Percentiles rank a stretch among this genome's conserved stretches.
Evolutionary conservation across 139 green algal genomes (phyloP).

Genomic region (Zygnema cylindricum): DNA sequence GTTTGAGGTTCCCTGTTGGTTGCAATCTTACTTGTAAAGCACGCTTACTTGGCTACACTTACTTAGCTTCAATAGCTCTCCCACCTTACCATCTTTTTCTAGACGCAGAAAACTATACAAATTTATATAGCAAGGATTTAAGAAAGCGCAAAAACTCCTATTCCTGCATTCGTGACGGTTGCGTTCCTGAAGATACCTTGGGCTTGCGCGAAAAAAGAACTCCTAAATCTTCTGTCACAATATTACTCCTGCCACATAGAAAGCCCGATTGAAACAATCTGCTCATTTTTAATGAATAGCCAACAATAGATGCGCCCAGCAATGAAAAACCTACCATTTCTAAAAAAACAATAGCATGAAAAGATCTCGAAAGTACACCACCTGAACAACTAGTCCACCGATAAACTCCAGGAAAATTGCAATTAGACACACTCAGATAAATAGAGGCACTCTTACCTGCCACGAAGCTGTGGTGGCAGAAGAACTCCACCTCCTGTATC

Average conservation of each 20-base stretch:
- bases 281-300: background rate
- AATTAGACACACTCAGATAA: background rate
- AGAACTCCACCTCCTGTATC: background rate
- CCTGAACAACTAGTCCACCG: background rate
- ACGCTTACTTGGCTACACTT: too few species aligned
- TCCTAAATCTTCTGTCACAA: background rate
- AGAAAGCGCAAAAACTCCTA: too few species aligned
- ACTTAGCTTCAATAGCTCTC: too few species aligned
- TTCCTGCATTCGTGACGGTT: too few species aligned
- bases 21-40: too few species aligned
- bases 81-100: too few species aligned
- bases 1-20: too few species aligned
- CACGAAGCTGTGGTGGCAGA: slow-evolving; percentile 8
- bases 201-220: background rate
- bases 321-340: background rate
- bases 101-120: too few species aligned
- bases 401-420: slow-evolving; percentile 1
- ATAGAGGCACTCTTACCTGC: background rate
- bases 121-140: too few species aligned
- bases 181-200: background rate
- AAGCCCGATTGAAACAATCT: background rate
- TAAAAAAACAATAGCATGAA: background rate
- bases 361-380: background rate
- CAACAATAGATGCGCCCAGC: background rate
- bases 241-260: slow-evolving; percentile 19